Base-by-base conservation (phyloP, 2,329 filamentous ascomycete genomes). In the Aspergillus jensenii region DNA sequence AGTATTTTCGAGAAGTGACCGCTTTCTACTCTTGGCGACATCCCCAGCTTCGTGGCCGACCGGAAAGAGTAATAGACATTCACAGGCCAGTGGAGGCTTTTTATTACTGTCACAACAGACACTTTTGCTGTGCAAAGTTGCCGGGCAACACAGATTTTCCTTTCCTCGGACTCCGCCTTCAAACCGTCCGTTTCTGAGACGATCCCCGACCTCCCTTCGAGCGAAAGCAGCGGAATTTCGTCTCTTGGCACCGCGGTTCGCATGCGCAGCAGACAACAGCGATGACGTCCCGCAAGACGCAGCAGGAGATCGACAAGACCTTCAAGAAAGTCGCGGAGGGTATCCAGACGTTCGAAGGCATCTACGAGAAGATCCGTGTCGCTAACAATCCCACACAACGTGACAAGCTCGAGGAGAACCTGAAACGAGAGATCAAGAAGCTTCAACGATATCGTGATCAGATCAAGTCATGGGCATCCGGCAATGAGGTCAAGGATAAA, bases 391-490 rank as follows among this genome's bases (percentile, higher is more conserved):
- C 90, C 56, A 91, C 95, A 61, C 95, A 98, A 78, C 96, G 97
- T 76, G 95, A 98, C 79, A 99, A 98, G 81, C 86, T 96, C 52
- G 95, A 99, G 77, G 95, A 99, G 79, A 91, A 95, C 74, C 84
- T 99, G 67, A 99, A 99, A 82, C 91, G 95, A 74, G 95, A 99
- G 80, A 98, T 98, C 85, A 99, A 99, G 87, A 99, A 99, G 84
- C 87, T 99, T 57, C 95, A 99, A 78, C 86, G 95, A 70, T 88
- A 95, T 76, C 90, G 95, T 72, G 95, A 99, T 77, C 95, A 98
- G 82, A 98, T 99, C 82, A 99, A 99, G 82, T 96, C 93, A 84
- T 99, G 95, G 95, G 93, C 93, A 3, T 90, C 92, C 58, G 93
- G 91, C 78, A 96, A 96, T 81, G 95, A 99, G 75, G 96, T 99